A percentile compares a stretch with the other conserved stretches of the same genome.
These are phyloP conservation scores for Candida maris DNA, from an alignment of 805 yeast species.

Conservation along the genomic window DNA sequence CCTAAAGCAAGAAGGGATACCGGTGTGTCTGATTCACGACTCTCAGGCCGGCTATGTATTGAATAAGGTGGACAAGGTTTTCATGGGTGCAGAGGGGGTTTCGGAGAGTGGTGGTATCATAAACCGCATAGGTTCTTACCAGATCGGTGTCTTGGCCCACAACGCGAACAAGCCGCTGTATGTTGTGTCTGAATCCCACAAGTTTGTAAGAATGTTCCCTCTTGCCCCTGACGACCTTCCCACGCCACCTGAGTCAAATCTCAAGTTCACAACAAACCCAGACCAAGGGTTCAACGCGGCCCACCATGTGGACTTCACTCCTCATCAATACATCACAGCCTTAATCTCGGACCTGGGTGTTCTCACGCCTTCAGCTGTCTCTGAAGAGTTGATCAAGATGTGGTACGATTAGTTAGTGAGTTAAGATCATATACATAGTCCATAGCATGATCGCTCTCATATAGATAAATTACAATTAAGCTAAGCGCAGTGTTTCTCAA, in stretches of 20 bases:
- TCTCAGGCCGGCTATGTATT: slow-evolving; percentile 91
- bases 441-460: too few species aligned
- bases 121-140: slow-evolving; percentile 92
- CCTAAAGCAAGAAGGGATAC: slow-evolving; percentile 70
- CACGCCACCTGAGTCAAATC: slow-evolving; percentile 39
- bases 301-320: slow-evolving; percentile 85
- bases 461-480: too few species aligned
- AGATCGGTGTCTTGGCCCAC: slow-evolving; percentile 88
- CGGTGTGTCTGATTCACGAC: slow-evolving; percentile 84
- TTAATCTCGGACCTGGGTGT: slow-evolving; percentile 95
- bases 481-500: too few species aligned
- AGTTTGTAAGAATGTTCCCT: slow-evolving; percentile 94
- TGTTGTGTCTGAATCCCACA: slow-evolving; percentile 92
- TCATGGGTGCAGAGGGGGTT: slow-evolving; percentile 99
- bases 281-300: slow-evolving; percentile 33
- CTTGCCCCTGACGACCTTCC: slow-evolving; percentile 90
- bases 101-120: slow-evolving; percentile 98
- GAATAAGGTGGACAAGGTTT: slow-evolving; percentile 85
- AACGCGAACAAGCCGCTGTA: slow-evolving; percentile 89
- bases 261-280: slow-evolving; percentile 40
- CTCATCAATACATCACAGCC: slow-evolving; percentile 93
- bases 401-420: slow-evolving; percentile 77
- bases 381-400: slow-evolving; percentile 97
- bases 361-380: slow-evolving; percentile 93
- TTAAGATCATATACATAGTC: too few species aligned